Percentiles rank a stretch among this genome's conserved stretches.
Conservation (phyloP, 1,284 basidiomycete genomes). For the Cerioporus squamosus region DNA sequence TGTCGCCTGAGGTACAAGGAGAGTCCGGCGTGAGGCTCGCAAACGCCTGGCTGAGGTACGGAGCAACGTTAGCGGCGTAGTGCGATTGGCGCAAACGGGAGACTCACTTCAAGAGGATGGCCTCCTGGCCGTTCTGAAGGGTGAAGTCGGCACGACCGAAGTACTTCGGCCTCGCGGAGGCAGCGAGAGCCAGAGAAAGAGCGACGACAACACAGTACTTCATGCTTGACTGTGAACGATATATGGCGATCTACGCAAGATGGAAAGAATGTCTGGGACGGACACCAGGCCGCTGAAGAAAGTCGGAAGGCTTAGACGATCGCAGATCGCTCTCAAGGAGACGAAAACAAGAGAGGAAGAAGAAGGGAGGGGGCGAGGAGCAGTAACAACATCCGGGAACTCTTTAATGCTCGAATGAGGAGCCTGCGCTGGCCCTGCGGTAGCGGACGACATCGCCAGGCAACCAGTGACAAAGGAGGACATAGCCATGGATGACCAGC, state of each 20-base stretch:
- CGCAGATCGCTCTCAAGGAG: constrained; percentile 22
- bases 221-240: constrained; percentile 25
- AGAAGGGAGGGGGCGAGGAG: constrained; percentile 14
- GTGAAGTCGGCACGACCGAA: constrained; percentile 40
- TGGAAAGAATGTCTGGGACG: constrained; percentile 10
- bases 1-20: constrained; percentile 46
- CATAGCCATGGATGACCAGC: too few relatives aligned
- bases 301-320: constrained; percentile 20
- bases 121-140: constrained; percentile 55
- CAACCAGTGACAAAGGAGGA: too few relatives aligned
- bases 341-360: not conserved
- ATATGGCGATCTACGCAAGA: constrained; percentile 4
- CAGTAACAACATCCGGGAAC: not conserved
- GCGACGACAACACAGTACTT: constrained; percentile 26
- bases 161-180: constrained; percentile 42
- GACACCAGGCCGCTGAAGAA: constrained; percentile 27
- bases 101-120: constrained; percentile 56
- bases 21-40: constrained; percentile 43
- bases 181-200: constrained; percentile 39
- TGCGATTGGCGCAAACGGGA: not conserved
- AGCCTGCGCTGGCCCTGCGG: too few relatives aligned
- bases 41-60: constrained; percentile 46
- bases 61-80: not conserved
- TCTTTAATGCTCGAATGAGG: not conserved
- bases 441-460: too few relatives aligned